phyloP scores from a whole-genome alignment of 805 yeast species.

The Candida ulmi region DNA sequence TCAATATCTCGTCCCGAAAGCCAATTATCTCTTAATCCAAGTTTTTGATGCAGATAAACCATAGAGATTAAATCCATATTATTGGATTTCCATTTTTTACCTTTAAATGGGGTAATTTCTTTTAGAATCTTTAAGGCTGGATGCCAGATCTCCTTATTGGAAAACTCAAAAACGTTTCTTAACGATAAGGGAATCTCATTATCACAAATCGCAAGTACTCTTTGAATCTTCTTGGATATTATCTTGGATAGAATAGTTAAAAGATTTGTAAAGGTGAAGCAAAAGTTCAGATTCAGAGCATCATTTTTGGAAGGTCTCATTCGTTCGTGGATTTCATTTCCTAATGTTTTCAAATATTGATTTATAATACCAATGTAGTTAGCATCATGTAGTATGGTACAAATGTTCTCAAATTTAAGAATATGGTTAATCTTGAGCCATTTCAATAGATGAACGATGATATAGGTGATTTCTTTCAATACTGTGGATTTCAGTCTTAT shows the following conservation, averaged over 20 bases:
- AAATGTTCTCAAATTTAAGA: constrained; percentile 69
- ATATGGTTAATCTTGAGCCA: constrained; percentile 83
- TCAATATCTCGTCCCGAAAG: constrained; percentile 75
- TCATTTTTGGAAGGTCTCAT: no score
- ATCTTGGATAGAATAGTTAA: constrained; percentile 52
- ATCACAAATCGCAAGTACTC: constrained; percentile 60
- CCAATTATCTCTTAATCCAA: constrained; percentile 82
- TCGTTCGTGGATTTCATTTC: constrained; percentile 23
- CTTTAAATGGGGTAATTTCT: constrained; percentile 82
- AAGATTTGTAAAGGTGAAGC: constrained; percentile 44
- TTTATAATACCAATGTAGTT: constrained; percentile 34
- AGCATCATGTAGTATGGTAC: constrained; percentile 70
- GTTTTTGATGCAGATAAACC: constrained; percentile 69
- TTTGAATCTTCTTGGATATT: constrained; percentile 63
- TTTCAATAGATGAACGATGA: constrained; percentile 46
- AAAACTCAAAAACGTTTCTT: constrained; percentile 52
- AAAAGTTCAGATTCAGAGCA: constrained; percentile 28
- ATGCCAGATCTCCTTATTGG: constrained; percentile 54
- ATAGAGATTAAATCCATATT: constrained; percentile 93
- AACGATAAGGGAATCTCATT: constrained; percentile 58
- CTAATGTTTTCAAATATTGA: constrained; percentile 14
- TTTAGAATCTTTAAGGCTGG: constrained; percentile 73
- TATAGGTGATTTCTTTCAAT: constrained; percentile 51
- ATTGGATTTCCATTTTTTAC: constrained; percentile 87
- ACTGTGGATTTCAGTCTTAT: constrained; percentile 57